A percentile compares a stretch with the other conserved stretches of the same genome.
Evolutionary conservation across 768 basidiomycete species (phyloP).

Genomic region (Daedaleopsis sinensis): DNA sequence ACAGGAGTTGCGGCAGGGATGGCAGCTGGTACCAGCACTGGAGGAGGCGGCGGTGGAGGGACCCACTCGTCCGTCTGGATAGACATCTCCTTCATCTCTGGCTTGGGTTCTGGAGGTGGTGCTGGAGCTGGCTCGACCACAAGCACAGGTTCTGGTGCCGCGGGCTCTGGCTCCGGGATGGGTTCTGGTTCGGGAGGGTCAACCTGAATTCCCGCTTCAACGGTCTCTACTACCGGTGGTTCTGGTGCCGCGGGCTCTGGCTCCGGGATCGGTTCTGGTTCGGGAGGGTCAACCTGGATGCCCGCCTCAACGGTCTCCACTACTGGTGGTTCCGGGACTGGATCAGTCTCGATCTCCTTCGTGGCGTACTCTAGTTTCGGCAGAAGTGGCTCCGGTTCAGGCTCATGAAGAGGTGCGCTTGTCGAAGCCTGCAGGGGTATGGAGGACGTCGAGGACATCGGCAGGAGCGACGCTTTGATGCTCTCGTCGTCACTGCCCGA

Average conservation of each 20-base stretch:
- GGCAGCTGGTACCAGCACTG: conserved; percentile 34
- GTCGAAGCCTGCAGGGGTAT: conserved; percentile 10
- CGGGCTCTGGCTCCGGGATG: conserved; percentile 25
- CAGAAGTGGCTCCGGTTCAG: conserved; percentile 10
- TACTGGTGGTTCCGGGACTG: conserved; percentile 14
- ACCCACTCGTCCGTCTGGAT: conserved; percentile 81
- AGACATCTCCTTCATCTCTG: conserved; percentile 72
- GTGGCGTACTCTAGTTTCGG: conserved; percentile 54
- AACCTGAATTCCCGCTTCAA: conserved; percentile 22
- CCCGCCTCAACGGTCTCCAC: conserved; percentile 21
- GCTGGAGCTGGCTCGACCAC: conserved; percentile 29
- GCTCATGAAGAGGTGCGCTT: background rate
- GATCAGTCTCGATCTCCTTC: conserved; percentile 39
- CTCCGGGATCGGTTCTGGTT: conserved; percentile 12
- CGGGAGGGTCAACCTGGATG: conserved; percentile 13
- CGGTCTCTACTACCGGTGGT: conserved; percentile 13
- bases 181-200: conserved; percentile 10
- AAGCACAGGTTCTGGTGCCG: conserved; percentile 9
- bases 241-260: conserved; percentile 27
- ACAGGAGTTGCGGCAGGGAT: conserved; percentile 21
- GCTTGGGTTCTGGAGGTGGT: conserved; percentile 47
- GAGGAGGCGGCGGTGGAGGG: conserved; percentile 42
- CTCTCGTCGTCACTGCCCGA: conserved; percentile 69
- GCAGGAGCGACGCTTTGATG: conserved; percentile 64
- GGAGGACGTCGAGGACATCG: conserved; percentile 31